Base-by-base conservation (phyloP, 2,329 filamentous ascomycete species). In the Pseudogymnoascus sp. region DNA sequence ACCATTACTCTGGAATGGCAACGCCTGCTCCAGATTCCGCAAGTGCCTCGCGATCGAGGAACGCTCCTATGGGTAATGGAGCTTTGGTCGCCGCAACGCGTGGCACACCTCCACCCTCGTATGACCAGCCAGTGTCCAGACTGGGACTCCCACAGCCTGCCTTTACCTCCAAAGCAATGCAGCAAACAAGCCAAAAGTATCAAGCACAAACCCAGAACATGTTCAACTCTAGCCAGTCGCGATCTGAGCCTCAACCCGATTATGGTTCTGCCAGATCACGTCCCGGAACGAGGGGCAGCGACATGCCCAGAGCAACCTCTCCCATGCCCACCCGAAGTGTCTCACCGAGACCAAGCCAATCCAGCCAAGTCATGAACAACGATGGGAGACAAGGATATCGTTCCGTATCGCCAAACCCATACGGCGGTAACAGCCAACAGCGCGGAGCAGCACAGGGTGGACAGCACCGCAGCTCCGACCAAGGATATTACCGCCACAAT, bases 121-220 rank as follows among this genome's bases (percentile, higher is more conserved):
- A 97, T 70, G 89, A 93, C 63, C 83, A 81, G 62, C 75, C 84
- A 58, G 81, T 91, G 50, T 90, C 89, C 70, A 83, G 90, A 62
- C 81, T 97, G 3, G 94, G 91, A 60, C 89, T 93, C 11, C 95
- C 94, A 1, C 88, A 93, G 62, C 91, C 93, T 2, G 94, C 94
- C 1, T 91, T 95, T 63, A 99, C 95, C 0, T 89, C 91, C 3
- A 90, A 88, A 65, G 90, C 94, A 57, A 99, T 99, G 95, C 90
- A 96, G 70, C 90, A 96, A 73, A 90, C 92, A 3, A 94, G 91
- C 0, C 88, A 95, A 68, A 91, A 91, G 73, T 97, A 93, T 69
- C 85, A 89, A 20, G 84, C 86, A 50, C 89, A 97, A 73, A 90
- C 90, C 2, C 84, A 90, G 43, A 91, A 82, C 69, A 87, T 97